Percentiles rank a stretch among this genome's conserved stretches.
Evolutionary conservation across 2,329 filamentous ascomycete species (phyloP).

Genomic region (Talaromyces sp.): DNA sequence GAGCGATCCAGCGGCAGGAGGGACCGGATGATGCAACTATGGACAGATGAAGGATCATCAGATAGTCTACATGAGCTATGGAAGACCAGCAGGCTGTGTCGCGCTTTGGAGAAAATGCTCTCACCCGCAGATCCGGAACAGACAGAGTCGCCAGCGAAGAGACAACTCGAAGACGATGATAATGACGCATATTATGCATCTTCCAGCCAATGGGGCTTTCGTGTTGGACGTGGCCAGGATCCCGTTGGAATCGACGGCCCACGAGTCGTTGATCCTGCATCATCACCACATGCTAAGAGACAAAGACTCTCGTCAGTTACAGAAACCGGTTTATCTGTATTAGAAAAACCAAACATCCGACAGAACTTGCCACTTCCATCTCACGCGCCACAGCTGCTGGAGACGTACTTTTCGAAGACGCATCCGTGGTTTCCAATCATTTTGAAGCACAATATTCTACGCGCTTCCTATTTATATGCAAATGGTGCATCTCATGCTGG

Average conservation of each 20-base stretch:
- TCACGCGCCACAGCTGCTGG: conserved; percentile 48
- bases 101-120: conserved; percentile 37
- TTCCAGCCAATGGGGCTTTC: conserved; percentile 25
- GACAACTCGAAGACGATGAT: conserved; percentile 27
- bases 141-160: conserved; percentile 22
- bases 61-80: conserved; percentile 40
- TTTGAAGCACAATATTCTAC: conserved; percentile 52
- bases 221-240: conserved; percentile 23
- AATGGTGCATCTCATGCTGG: conserved; percentile 31
- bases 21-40: conserved; percentile 31
- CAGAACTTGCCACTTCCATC: conserved; percentile 38
- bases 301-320: conserved; percentile 19
- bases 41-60: conserved; percentile 35
- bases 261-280: conserved; percentile 22
- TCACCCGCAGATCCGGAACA: conserved; percentile 24
- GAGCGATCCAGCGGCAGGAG: conserved; percentile 25
- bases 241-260: conserved; percentile 24
- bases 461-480: conserved; percentile 52
- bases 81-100: conserved; percentile 38
- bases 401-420: conserved; percentile 54
- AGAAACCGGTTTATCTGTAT: neutral
- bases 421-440: conserved; percentile 58
- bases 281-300: conserved; percentile 21
- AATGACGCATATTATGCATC: conserved; percentile 10
- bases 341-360: neutral